These are phyloP conservation scores for Nidula microcarpa DNA, from an alignment of 768 basidiomycete species.

Conservation along the genomic window DNA sequence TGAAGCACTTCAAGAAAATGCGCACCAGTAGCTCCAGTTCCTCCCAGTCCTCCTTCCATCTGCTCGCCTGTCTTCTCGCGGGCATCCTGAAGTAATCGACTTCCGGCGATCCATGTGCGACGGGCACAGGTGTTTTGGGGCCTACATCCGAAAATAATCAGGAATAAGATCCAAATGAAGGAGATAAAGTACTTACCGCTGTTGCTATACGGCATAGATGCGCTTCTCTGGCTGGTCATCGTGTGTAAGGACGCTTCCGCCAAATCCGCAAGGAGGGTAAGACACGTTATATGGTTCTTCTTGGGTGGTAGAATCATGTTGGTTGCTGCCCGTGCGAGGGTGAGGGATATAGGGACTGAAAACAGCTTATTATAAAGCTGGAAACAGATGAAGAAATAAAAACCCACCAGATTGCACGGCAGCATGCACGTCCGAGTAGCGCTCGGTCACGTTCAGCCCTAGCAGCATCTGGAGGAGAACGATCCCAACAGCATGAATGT, in stretches of 20 bases:
- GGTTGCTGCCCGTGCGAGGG: constrained; percentile 46
- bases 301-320: constrained; percentile 61
- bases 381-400: neutral
- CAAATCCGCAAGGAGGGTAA: constrained; percentile 55
- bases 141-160: constrained; percentile 18
- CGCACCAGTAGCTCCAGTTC: constrained; percentile 80
- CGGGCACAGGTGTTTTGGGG: constrained; percentile 48
- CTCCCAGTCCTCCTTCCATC: constrained; percentile 95
- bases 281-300: constrained; percentile 54
- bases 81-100: constrained; percentile 56
- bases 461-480: constrained; percentile 82
- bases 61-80: constrained; percentile 51
- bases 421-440: constrained; percentile 50
- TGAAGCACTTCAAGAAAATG: neutral
- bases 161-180: no score
- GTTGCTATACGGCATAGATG: constrained; percentile 17
- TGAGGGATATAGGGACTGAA: constrained; percentile 50
- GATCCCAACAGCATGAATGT: constrained; percentile 80
- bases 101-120: constrained; percentile 57
- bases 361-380: neutral
- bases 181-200: constrained; percentile 12
- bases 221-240: constrained; percentile 1
- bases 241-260: constrained; percentile 35
- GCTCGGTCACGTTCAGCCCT: constrained; percentile 65
- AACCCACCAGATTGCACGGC: constrained; percentile 56